Conservation (phyloP, 2,329 filamentous ascomycete species). For the Orbilia brochopaga region DNA sequence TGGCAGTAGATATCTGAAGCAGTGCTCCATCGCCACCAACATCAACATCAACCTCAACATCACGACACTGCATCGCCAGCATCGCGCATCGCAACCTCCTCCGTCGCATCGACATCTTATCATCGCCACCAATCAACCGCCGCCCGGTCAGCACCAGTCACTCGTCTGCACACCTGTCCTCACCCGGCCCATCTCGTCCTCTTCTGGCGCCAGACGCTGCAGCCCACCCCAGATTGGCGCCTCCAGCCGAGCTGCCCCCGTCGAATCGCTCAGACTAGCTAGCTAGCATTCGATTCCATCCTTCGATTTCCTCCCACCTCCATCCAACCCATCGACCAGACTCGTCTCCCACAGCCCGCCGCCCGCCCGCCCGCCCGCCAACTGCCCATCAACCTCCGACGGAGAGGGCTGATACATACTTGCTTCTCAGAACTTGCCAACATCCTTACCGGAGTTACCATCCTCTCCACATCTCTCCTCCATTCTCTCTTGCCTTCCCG, state of each 20-base stretch:
- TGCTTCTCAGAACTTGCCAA: too few relatives aligned
- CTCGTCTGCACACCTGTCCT: neutral
- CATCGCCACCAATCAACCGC: neutral
- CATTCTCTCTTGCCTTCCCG: conserved; percentile 5
- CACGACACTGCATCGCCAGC: too few relatives aligned
- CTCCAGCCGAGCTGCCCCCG: conserved; percentile 33
- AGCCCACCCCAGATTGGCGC: conserved; percentile 31
- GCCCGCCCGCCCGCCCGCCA: too few relatives aligned
- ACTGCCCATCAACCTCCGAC: too few relatives aligned
- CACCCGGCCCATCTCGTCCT: neutral
- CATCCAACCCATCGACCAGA: neutral
- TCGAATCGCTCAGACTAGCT: conserved; percentile 26
- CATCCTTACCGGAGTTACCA: too few relatives aligned
- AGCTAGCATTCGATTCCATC: neutral
- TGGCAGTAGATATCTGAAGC: too few relatives aligned
- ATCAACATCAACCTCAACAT: too few relatives aligned
- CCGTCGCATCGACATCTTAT: neutral
- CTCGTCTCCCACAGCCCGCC: neutral
- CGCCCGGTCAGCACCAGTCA: too few relatives aligned
- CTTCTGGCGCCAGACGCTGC: conserved; percentile 4
- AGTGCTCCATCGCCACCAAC: too few relatives aligned
- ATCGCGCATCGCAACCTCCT: too few relatives aligned
- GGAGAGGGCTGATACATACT: too few relatives aligned
- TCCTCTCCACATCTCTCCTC: conserved; percentile 8
- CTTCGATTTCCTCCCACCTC: neutral